A percentile compares a stretch with the other conserved stretches of the same genome.
Conservation (phyloP, 2,329 filamentous ascomycete genomes). For the Ceratocystis papillata region DNA sequence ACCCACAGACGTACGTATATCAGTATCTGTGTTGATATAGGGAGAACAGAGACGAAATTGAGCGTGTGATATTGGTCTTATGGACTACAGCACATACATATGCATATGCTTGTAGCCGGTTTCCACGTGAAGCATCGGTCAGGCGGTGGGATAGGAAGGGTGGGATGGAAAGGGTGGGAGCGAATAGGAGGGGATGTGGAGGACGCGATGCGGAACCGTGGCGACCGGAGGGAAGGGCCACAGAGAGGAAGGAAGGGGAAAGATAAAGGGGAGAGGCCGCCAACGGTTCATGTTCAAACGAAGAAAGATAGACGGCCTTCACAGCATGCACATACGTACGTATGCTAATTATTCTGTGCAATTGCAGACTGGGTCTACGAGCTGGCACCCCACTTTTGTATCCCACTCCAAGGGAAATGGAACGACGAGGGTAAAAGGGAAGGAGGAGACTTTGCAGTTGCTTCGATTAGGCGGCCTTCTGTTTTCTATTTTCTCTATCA, state of each 20-base stretch:
- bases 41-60: background rate
- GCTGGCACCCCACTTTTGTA: background rate
- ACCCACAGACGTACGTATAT: background rate
- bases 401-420: background rate
- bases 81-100: constrained; percentile 41
- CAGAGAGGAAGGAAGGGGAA: background rate
- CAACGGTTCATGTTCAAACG: background rate
- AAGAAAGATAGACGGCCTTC: too few species aligned
- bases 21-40: background rate
- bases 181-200: background rate
- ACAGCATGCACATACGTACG: too few species aligned
- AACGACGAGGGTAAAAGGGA: background rate
- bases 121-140: background rate
- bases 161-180: background rate
- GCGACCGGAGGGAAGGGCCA: background rate
- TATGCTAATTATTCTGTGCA: too few species aligned
- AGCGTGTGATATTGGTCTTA: background rate
- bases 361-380: too few species aligned
- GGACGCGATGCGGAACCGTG: background rate
- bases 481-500: too few species aligned
- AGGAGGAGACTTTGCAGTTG: background rate
- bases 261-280: background rate
- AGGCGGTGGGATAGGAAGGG: background rate
- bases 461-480: background rate
- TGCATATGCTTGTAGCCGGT: constrained; percentile 20